Conservation (phyloP, 306 rosid genomes). For the Cucumis sativus region Cucumber_9930_V3 NC_026661.2:16170001-16170500, state of each 20-base stretch:
- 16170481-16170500: constrained; percentile 83
- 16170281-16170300: constrained; percentile 96
- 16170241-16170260: constrained; percentile 85
- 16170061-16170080: constrained; percentile 82
- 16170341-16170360: constrained; percentile 35
- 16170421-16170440: constrained; percentile 49
- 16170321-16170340: constrained; percentile 88
- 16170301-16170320: constrained; percentile 89
- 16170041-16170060: constrained; percentile 93
- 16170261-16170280: constrained; percentile 92
- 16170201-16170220: not conserved
- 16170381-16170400: constrained; percentile 28
- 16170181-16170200: not conserved
- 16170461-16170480: constrained; percentile 89
- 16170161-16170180: constrained; percentile 3
- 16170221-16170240: constrained; percentile 52
- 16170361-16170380: constrained; percentile 31
- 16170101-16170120: constrained; percentile 94
- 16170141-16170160: constrained; percentile 67
- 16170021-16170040: constrained; percentile 92
- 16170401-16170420: constrained; percentile 39
- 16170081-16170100: constrained; percentile 52
- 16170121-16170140: constrained; percentile 99
- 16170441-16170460: constrained; percentile 96
- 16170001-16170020: constrained; percentile 42